Base-by-base conservation (phyloP, 371 early-diverging fungal genomes). In the Circinella umbellata region DNA sequence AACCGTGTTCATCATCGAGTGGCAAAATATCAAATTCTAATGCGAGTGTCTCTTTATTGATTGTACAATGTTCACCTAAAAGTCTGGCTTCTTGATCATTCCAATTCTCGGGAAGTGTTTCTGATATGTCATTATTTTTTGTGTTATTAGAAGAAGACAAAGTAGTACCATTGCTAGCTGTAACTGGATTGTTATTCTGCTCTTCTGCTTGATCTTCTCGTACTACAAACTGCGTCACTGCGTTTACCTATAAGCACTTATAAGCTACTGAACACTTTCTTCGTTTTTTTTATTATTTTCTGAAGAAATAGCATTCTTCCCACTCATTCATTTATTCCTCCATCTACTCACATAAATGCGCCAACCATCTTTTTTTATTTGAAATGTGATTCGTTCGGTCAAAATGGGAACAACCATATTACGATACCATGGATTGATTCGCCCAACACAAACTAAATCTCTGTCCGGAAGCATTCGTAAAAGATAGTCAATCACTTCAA, bases 391-490 rank as follows among this genome's bases (percentile, higher is more conserved):
- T 17, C 62, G 62, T 27, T 61, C 62, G n/a, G 42, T 61, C 39
- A 61, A 39, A 39, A 42, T 61, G 39, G 62, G 62, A 27, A 39
- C 46, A 11, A 46, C 10, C 38, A 61, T 38, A n/a, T 36, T 20
- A n/a, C 62, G 62, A 18, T 61, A 61, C 42, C 38, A 61, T 11
- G 42, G 17, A 20, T 61, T 61, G 4, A 61, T 14, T 18, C 62
- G 62, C 9, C 62, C 62, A 15, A 61, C 34, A 27, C 62, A 20
- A 14, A 61, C 62, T 37, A 61, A 39, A 61, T 61, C 62, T 15
- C 39, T 38, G 18, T 61, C 62, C 8, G n/a, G 4, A 11, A 61
- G 18, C 20, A 42, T 15, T n/a, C 17, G 39, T 13, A 61, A 27
- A 9, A 61, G 17, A 17, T 6, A 27, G 38, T 61, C 20, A 17